phyloP scores from a whole-genome alignment of 495 filamentous ascomycete genomes.

The Penicillium pulvis region DNA sequence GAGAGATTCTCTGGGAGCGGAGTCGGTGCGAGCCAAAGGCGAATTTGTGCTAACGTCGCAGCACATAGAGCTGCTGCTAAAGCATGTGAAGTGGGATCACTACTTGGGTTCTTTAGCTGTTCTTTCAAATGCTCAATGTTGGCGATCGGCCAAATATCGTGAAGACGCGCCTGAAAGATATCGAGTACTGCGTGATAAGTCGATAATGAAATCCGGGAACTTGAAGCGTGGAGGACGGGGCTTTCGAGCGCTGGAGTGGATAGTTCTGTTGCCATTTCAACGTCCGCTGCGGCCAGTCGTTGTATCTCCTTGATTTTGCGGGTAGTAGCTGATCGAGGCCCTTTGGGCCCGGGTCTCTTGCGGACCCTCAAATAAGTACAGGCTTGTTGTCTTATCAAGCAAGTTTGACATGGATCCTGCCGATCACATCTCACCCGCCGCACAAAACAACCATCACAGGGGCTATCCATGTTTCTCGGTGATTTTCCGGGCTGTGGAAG shows the following conservation, averaged over 20 bases:
- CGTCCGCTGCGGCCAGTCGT: neutral
- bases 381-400: conserved; percentile 11
- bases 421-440: conserved; percentile 25
- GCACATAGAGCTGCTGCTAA: conserved; percentile 21
- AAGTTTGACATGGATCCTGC: conserved; percentile 18
- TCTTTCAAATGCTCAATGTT: conserved; percentile 15
- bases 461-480: conserved; percentile 11
- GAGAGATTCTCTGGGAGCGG: conserved; percentile 6
- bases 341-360: conserved; percentile 21
- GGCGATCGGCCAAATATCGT: conserved; percentile 23
- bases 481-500: neutral
- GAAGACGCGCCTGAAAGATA: conserved; percentile 14
- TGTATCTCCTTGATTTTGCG: conserved; percentile 18
- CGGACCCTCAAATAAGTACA: conserved; percentile 24
- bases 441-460: conserved; percentile 22
- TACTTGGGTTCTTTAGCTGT: conserved; percentile 1
- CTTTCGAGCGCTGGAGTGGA: neutral
- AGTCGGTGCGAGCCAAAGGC: conserved; percentile 10
- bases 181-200: conserved; percentile 16
- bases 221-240: neutral
- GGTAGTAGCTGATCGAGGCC: conserved; percentile 16
- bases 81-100: conserved; percentile 10
- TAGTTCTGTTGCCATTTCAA: neutral
- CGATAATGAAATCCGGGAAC: conserved; percentile 12
- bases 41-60: conserved; percentile 21